phyloP scores from a whole-genome alignment of 192 early-diverging fungal species.

The Chytriomyces sp. region DNA sequence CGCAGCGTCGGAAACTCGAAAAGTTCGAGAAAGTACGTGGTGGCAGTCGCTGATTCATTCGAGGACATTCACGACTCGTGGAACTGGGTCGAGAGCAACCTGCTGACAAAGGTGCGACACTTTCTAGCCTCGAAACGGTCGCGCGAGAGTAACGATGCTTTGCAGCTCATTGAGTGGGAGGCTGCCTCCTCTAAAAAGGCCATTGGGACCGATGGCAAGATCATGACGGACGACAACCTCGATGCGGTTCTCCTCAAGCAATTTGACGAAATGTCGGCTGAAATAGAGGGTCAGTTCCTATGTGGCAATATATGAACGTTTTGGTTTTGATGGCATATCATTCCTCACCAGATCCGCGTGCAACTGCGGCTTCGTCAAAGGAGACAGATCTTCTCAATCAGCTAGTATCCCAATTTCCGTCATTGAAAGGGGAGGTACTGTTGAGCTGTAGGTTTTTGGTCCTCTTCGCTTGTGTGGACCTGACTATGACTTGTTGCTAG shows the following conservation, averaged over 20 bases:
- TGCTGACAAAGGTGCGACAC: constrained; percentile 44
- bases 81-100: constrained; percentile 62
- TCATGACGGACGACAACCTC: constrained; percentile 23
- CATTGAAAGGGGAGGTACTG: constrained; percentile 43
- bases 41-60: constrained; percentile 58
- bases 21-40: constrained; percentile 29
- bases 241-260: constrained; percentile 50
- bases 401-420: constrained; percentile 39
- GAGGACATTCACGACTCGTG: constrained; percentile 59
- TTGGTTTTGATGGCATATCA: constrained; percentile 13
- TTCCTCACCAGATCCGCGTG: constrained; percentile 41
- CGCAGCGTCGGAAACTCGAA: constrained; percentile 16
- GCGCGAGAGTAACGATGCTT: background rate
- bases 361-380: constrained; percentile 35
- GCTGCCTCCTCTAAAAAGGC: constrained; percentile 15
- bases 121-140: background rate
- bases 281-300: constrained; percentile 43
- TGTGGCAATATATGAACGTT: background rate
- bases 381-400: constrained; percentile 33
- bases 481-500: constrained; percentile 17
- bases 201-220: constrained; percentile 14
- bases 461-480: background rate
- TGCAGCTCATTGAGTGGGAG: constrained; percentile 45
- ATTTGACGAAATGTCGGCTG: constrained; percentile 58
- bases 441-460: constrained; percentile 44